Evolutionary conservation across 75 land plant genomes (phyloP).

Genomic region (Pinus taeda): DNA sequence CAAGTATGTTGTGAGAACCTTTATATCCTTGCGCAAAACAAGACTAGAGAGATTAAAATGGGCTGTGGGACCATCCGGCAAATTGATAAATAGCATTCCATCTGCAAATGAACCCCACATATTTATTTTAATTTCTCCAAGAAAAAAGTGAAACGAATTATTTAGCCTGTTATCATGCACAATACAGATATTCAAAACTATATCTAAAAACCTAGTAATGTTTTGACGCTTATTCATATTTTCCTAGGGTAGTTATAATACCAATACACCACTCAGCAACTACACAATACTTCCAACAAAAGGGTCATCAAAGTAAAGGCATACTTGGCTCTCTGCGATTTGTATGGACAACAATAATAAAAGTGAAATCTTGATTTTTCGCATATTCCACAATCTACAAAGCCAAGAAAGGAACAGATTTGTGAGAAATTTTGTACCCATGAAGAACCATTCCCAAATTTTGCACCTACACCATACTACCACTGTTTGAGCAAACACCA

Average conservation of each 20-base stretch:
- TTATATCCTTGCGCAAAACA: constrained; percentile 82
- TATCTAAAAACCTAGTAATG: too few species aligned
- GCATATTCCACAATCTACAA: constrained; percentile 88
- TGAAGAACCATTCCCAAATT: too few species aligned
- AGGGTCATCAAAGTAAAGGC: not conserved
- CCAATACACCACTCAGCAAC: not conserved
- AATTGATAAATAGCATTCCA: constrained; percentile 68
- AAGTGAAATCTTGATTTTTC: constrained; percentile 76
- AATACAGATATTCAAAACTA: not conserved
- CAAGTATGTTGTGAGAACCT: constrained; percentile 33
- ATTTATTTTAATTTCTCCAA: not conserved
- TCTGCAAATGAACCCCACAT: constrained; percentile 35
- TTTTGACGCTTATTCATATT: too few species aligned
- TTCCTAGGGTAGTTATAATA: not conserved
- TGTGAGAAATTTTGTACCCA: too few species aligned
- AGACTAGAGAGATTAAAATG: constrained; percentile 92
- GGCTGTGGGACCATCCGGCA: constrained; percentile 95
- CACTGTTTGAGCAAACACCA: not conserved
- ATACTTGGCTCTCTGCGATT: constrained; percentile 87
- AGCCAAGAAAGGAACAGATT: constrained; percentile 2
- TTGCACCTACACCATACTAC: not conserved
- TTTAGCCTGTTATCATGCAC: not conserved
- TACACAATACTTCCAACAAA: not conserved
- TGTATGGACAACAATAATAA: constrained; percentile 74
- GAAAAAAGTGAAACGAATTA: not conserved